Conservation (phyloP, 164 flowering plant species). For the Vitis labrusca region DNA sequence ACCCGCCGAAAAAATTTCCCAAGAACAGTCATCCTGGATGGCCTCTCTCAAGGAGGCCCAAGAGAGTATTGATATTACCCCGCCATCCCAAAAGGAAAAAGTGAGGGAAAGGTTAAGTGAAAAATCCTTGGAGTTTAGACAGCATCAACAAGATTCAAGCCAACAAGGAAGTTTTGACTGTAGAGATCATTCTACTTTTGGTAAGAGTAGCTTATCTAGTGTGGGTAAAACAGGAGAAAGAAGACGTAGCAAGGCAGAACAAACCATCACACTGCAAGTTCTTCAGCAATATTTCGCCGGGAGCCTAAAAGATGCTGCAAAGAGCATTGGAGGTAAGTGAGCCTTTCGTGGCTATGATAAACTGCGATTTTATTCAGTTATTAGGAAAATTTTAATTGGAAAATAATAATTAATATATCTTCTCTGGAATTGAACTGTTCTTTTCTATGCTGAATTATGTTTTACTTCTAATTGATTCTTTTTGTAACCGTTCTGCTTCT, state of each 20-base stretch:
- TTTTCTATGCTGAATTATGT: not conserved
- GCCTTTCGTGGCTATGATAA: no score
- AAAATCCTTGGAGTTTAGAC: constrained; percentile 13
- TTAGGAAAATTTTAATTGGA: no score
- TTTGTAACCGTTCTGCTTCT: not conserved
- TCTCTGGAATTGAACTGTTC: no score
- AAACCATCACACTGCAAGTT: constrained; percentile 39
- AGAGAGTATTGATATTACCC: constrained; percentile 20
- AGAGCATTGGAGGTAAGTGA: constrained; percentile 43
- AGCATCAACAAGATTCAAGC: constrained; percentile 9
- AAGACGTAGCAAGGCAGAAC: constrained; percentile 36
- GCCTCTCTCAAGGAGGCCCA: constrained; percentile 24
- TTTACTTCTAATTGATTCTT: not conserved
- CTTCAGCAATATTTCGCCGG: constrained; percentile 47
- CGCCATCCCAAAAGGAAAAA: constrained; percentile 27
- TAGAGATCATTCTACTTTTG: constrained; percentile 14
- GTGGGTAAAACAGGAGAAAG: constrained; percentile 29
- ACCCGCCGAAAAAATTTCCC: constrained; percentile 14
- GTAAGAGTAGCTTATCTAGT: constrained; percentile 24
- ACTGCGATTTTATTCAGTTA: no score
- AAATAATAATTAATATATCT: no score
- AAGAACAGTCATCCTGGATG: constrained; percentile 26
- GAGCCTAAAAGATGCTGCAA: constrained; percentile 54
- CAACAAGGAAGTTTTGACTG: constrained; percentile 6
- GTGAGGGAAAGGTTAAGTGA: constrained; percentile 13